Evolutionary conservation across 352 stramenopile genomes (phyloP).

Genomic region (Globisporangium yorkense): DNA sequence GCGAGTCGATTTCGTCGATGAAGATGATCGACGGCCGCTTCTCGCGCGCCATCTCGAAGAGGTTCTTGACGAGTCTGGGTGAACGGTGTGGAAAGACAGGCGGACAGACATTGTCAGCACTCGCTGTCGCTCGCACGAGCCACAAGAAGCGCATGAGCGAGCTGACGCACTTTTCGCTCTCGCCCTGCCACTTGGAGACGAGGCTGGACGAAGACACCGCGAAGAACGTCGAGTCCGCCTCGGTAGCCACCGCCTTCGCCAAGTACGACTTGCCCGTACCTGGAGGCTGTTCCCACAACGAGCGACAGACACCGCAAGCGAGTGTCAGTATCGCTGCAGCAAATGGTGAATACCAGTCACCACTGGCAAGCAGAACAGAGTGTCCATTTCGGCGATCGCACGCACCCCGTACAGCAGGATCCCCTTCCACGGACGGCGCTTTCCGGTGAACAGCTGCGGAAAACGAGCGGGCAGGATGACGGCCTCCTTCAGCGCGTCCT

Average conservation of each 20-base stretch:
- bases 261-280: constrained; percentile 95
- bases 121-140: constrained; percentile 21
- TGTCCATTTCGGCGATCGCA: constrained; percentile 27
- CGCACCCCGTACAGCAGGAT: constrained; percentile 98
- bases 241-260: constrained; percentile 97
- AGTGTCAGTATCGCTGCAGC: not conserved
- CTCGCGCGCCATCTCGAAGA: constrained; percentile 98
- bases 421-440: constrained; percentile 90
- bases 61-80: constrained; percentile 92
- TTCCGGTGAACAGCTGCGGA: constrained; percentile 96
- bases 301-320: not conserved
- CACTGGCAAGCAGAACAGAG: not conserved
- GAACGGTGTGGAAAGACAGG: not conserved
- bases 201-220: constrained; percentile 97
- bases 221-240: constrained; percentile 98
- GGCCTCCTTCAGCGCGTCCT: constrained; percentile 98
- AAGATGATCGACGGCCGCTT: constrained; percentile 94
- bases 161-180: constrained; percentile 84
- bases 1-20: constrained; percentile 97
- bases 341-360: not conserved
- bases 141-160: not conserved
- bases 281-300: constrained; percentile 38
- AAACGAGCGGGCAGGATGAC: constrained; percentile 96
- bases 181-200: constrained; percentile 98
- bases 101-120: not conserved